Base-by-base conservation (phyloP, 306 rosid genomes). In the Dicorynia guianensis region DNA sequence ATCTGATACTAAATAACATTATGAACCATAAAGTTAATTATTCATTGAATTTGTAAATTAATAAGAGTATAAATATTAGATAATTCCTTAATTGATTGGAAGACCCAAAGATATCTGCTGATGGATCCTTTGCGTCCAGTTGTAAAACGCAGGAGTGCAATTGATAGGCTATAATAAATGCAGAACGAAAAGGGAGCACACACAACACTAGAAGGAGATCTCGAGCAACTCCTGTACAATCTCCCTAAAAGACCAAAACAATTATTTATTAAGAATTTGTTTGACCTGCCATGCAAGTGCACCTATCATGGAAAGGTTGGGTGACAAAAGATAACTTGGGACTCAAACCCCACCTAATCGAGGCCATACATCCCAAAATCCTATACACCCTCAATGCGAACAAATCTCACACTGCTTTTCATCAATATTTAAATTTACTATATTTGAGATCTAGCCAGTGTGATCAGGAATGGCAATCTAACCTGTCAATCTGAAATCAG, bases 201-300 rank as follows among this genome's bases (percentile, higher is more conserved):
- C n/a, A n/a, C n/a, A n/a, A 89, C 89, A 77, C 85, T 20, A 36
- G 83, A 82, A 78, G 74, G 81, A 81, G 87, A 87, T 5, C 94
- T 96, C 91, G 91, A 90, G 89, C 79, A 90, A 89, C 13, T 46
- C 94, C 93, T 93, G 89, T 93, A 93, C 98, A 89, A 79, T 84
- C 91, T 72, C 83, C 74, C 85, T 89, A 82, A 42, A 77, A 17
- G 83, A 87, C 81, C 87, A 67, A 83, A 38, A 76, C 89, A 77
- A 8, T 71, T 36, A 85, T 87, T 88, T 89, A 86, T 90, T 93
- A 83, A 67, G 64, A 62, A 59, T 59, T 73, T 56, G 13, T 47
- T 48, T 89, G 98, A 93, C 98, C 96, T 84, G 98, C 98, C 96
- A 93, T 61, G 94, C 98, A 90, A 93, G 96, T 96, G 91, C 98